Base-by-base conservation (phyloP, 2,329 filamentous ascomycete genomes). In the Graphilbum sp. region DNA sequence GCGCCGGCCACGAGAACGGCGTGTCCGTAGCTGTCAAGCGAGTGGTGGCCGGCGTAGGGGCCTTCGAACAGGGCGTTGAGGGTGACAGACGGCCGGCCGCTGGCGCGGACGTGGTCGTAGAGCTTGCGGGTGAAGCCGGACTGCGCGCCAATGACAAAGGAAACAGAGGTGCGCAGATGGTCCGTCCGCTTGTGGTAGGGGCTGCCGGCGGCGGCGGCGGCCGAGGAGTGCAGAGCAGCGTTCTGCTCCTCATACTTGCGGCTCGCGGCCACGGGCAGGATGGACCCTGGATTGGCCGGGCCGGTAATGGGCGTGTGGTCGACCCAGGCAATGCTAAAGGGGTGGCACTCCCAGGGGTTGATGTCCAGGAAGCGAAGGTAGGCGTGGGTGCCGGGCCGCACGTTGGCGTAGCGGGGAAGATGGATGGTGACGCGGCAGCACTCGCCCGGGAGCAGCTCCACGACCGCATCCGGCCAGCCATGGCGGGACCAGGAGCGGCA, bases 21-120 rank as follows among this genome's bases (percentile, higher is more conserved):
- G 32, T 92, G 90, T 30, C 90, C 88, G 57, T 95, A 96, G 8
- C 87, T 95, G 57, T 86, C 78, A 46, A 96, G 76, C 43, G 75
- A 76, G 58, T 94, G 80, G 52, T 85, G 79, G 32, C 78, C 79
- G 5, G 75, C 79, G 54, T 96, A 96, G 1, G 90, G 88, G 0
- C 90, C 90, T 60, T 96, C 90, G 43, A 92, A 74, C 41, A 82
- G 75, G 25, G 84, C 86, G 41, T 67, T 69, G 39, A 87, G 64
- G 11, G 66, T 66, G 43, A 87, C 61, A 13, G 66, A 65, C 24
- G 62, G 63, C 19, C 59, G 56, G n/a, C 64, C 61, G 17, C 64
- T 58, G 23, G 60, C 57, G 41, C 66, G 62, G 7, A 82, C 85
- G 42, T 67, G 73, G 49, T 81, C 64, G 63, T 75, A 92, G 3